phyloP scores from a whole-genome alignment of 495 filamentous ascomycete genomes.

The Hyphodiscus hymeniophilus region DNA sequence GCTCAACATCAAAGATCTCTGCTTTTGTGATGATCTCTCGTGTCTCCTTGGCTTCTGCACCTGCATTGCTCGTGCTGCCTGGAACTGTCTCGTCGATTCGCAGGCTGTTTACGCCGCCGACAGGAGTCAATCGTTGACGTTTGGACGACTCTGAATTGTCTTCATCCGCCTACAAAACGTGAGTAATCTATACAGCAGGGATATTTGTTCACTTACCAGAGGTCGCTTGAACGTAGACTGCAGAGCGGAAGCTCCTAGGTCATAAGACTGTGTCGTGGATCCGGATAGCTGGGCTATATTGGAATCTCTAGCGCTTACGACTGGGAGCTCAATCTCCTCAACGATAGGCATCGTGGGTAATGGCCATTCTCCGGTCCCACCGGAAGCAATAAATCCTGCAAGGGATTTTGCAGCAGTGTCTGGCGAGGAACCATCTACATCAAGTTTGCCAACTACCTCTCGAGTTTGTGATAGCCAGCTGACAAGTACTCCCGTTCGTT shows the following conservation, averaged over 20 bases:
- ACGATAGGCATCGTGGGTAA: constrained; percentile 10
- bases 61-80: not conserved
- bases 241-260: not conserved
- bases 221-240: constrained; percentile 9
- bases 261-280: constrained; percentile 2
- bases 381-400: constrained; percentile 4
- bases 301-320: not conserved
- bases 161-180: constrained; percentile 4
- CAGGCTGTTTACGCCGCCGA: constrained; percentile 3
- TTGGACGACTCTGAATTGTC: constrained; percentile 13
- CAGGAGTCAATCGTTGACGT: constrained; percentile 14
- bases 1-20: not conserved
- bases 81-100: constrained; percentile 3
- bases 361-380: constrained; percentile 15
- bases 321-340: constrained; percentile 9
- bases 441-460: constrained; percentile 10
- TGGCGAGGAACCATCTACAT: constrained; percentile 3
- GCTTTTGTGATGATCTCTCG: not conserved
- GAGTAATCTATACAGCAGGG: not conserved
- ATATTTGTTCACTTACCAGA: constrained; percentile 5
- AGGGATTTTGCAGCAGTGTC: constrained; percentile 8
- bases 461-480: constrained; percentile 6
- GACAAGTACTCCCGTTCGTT: constrained; percentile 13
- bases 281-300: not conserved
- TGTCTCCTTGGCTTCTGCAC: not conserved